Percentiles rank a stretch among this genome's conserved stretches.
Conservation (phyloP, 805 yeast genomes). For the Teunomyces gatunensis region DNA sequence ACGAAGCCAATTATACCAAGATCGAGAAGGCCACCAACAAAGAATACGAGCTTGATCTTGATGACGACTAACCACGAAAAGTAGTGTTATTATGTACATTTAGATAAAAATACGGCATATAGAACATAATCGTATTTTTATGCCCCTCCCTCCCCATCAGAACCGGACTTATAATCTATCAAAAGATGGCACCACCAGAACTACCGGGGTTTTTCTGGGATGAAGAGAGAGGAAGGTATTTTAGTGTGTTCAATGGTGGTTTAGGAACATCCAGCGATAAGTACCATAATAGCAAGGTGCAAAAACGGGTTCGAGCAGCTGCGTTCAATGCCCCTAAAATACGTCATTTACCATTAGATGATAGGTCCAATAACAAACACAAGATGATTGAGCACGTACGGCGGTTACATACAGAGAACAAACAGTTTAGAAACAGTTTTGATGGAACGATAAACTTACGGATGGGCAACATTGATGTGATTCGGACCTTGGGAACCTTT, state of each 20-base stretch:
- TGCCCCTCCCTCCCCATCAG: neutral
- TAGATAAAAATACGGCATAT: neutral
- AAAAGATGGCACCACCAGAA: conserved; percentile 10
- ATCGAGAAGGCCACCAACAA: conserved; percentile 9
- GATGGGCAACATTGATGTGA: neutral
- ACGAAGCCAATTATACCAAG: conserved; percentile 22
- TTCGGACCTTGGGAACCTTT: neutral
- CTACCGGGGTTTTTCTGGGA: conserved; percentile 37
- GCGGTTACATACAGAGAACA: neutral
- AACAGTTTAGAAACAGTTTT: neutral
- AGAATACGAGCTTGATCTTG: conserved; percentile 8
- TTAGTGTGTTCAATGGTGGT: conserved; percentile 33
- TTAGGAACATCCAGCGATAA: conserved; percentile 10
- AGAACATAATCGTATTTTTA: neutral
- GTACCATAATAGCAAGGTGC: conserved; percentile 31
- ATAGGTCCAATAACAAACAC: no score
- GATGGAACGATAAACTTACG: neutral
- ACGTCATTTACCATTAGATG: no score
- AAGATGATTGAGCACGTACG: neutral
- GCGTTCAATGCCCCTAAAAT: no score
- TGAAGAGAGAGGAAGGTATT: conserved; percentile 23
- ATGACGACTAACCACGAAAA: neutral
- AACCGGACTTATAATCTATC: no score
- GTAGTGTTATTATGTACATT: neutral
- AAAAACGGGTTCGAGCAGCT: conserved; percentile 18